Base-by-base conservation (phyloP, 2,329 filamentous ascomycete species). In the Colletotrichum eleusines region DNA sequence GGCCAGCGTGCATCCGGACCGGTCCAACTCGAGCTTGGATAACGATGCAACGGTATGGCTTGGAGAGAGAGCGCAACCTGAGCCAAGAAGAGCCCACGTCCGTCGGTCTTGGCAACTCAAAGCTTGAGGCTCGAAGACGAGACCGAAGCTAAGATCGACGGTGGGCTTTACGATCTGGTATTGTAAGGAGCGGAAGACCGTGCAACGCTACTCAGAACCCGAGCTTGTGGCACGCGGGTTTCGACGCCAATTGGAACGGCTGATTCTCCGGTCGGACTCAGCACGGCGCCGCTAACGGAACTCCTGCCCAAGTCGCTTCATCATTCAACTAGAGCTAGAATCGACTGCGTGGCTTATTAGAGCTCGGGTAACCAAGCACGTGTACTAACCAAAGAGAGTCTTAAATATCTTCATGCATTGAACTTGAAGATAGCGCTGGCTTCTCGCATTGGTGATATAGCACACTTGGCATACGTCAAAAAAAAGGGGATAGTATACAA, bases 401-500 rank as follows among this genome's bases (percentile, higher is more conserved):
- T 51, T 53, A 28, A 9, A 62, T 16, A 42, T 42, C 9, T 42
- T 14, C 6, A 5, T 16, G 23, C 5, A 28, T 23, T 62, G 28
- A 42, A 53, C 33, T 26, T 62, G 28, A 31, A 42, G 14, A n/a
- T 4, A 20, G 12, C 3, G 11, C 18, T 16, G n/a, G n/a, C 31
- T 23, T 18, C 2, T 62, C 26, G 23, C n/a, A 48, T 31, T 28
- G 11, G 23, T 12, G 16, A 35, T 11, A 4, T 5, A 51, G 42
- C 23, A 28, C 9, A 42, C 59, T 62, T 62, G 46, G 59, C 46
- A 23, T 28, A 62, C 59, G 59, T 62, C 46, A 53, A 53, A 11
- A 9, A 16, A 11, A 20, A 42, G n/a, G 23, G 23, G 46, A 9
- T 40, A 18, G 35, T 31, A 26, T 9, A 35, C 7, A 53, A 53